A percentile compares a stretch with the other conserved stretches of the same genome.
phyloP scores from a whole-genome alignment of 306 rosid species.

The Sindora glabra region DNA sequence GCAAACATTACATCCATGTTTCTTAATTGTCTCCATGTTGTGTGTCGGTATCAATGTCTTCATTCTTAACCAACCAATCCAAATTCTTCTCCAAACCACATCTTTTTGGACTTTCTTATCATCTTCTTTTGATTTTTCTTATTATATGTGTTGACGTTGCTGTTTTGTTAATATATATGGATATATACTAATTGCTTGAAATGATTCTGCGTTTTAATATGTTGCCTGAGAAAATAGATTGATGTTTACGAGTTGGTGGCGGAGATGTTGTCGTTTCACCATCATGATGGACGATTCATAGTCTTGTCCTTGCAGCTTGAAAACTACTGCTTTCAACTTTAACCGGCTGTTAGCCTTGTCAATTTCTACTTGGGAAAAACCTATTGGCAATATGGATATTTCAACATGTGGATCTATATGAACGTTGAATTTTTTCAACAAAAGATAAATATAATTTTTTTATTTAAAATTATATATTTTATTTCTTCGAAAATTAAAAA shows the following conservation, averaged over 20 bases:
- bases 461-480: too few relatives aligned
- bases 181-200: too few relatives aligned
- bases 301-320: neutral
- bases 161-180: neutral
- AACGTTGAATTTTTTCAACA: too few relatives aligned
- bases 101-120: conserved; percentile 8
- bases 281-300: conserved; percentile 3
- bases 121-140: too few relatives aligned
- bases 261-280: conserved; percentile 18
- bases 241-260: conserved; percentile 22
- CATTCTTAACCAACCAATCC: conserved; percentile 45
- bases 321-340: neutral
- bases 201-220: too few relatives aligned
- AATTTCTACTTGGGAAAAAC: neutral
- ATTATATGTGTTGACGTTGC: neutral
- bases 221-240: neutral
- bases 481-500: too few relatives aligned
- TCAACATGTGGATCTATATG: too few relatives aligned
- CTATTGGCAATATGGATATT: too few relatives aligned
- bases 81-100: conserved; percentile 19
- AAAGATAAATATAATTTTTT: too few relatives aligned
- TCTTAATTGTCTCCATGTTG: conserved; percentile 20
- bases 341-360: neutral
- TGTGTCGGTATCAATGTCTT: conserved; percentile 46
- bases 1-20: neutral